Percentiles rank a stretch among this genome's conserved stretches.
Conservation (phyloP, 495 filamentous ascomycete species). For the Trichoderma gamsii region DNA sequence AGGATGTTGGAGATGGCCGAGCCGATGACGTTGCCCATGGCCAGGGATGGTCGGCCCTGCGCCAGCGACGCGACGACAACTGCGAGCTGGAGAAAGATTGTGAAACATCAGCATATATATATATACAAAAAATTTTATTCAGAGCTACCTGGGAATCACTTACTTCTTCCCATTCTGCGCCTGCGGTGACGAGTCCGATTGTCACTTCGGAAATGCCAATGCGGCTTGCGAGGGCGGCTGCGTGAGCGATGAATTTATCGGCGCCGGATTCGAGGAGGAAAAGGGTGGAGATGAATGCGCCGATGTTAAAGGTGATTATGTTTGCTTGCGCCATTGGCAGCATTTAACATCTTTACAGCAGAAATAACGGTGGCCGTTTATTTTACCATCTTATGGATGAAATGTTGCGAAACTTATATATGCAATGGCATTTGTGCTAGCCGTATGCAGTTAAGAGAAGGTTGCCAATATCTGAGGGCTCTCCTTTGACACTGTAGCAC, state of each 20-base stretch:
- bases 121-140: no score
- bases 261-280: conserved; percentile 43
- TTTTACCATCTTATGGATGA: no score
- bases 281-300: conserved; percentile 32
- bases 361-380: no score
- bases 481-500: no score
- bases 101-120: no score
- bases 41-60: conserved; percentile 43
- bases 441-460: no score
- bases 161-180: conserved; percentile 55
- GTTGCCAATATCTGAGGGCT: no score
- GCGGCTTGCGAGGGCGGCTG: conserved; percentile 42
- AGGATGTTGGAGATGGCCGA: conserved; percentile 53
- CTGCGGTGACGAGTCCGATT: conserved; percentile 47
- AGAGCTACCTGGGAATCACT: not conserved
- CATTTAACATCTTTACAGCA: no score
- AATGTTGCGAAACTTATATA: no score
- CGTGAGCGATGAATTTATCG: conserved; percentile 49
- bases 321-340: not conserved
- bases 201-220: conserved; percentile 43
- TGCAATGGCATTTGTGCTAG: no score
- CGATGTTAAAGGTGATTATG: conserved; percentile 26
- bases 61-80: conserved; percentile 46
- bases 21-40: conserved; percentile 50
- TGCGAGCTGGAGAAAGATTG: conserved; percentile 42